Conservation (phyloP, 2,329 filamentous ascomycete species). For the Cladosporium austrohemisphaericum region DNA sequence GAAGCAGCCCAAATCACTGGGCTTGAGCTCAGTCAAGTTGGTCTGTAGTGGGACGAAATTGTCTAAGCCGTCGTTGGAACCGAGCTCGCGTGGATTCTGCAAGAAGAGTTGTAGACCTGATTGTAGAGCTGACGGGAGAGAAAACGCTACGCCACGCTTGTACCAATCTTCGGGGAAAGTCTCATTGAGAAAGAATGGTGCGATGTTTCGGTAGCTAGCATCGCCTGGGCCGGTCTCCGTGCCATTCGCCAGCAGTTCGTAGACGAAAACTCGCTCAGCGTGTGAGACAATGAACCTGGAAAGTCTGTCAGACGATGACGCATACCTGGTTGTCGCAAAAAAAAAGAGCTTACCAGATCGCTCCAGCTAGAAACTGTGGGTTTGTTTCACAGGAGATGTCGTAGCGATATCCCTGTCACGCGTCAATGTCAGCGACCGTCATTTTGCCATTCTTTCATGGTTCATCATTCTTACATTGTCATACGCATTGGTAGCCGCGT, state of each 20-base stretch:
- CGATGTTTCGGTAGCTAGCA: conserved; percentile 24
- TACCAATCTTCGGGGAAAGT: conserved; percentile 28
- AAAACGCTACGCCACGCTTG: conserved; percentile 22
- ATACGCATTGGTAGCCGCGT: no score
- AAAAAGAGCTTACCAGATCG: conserved; percentile 24
- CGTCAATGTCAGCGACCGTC: no score
- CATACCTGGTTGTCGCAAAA: conserved; percentile 26
- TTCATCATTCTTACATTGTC: no score
- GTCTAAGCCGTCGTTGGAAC: conserved; percentile 27
- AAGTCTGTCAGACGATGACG: no score
- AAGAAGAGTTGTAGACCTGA: conserved; percentile 20
- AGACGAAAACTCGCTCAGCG: conserved; percentile 31
- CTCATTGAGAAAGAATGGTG: conserved; percentile 31
- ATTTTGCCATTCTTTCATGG: no score
- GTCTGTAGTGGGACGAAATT: conserved; percentile 28
- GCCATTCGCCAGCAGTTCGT: conserved; percentile 27
- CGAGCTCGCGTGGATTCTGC: no score
- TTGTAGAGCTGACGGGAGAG: conserved; percentile 23
- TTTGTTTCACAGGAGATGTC: no score
- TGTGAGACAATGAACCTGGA: conserved; percentile 28
- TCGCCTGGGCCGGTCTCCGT: conserved; percentile 13
- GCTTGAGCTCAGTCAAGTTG: conserved; percentile 19
- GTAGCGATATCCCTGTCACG: no score
- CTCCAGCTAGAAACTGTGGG: no score
- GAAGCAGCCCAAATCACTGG: conserved; percentile 24